These are phyloP conservation scores for Cyclotella distinguenda DNA, from an alignment of 108 stramenopile genomes.

Conservation along the genomic window DNA sequence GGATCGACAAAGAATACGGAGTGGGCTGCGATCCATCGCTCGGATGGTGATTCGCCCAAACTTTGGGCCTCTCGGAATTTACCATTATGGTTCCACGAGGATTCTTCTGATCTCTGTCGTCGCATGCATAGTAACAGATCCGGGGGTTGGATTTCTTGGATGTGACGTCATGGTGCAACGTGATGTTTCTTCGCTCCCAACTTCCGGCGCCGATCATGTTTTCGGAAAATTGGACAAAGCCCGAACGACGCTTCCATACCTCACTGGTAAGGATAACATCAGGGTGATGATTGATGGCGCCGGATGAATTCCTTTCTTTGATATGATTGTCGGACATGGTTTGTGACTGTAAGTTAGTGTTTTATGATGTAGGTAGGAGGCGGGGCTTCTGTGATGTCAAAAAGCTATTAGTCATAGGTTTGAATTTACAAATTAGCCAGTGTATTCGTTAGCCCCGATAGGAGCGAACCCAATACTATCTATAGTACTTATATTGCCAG, in stretches of 20 bases:
- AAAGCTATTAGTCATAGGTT: too few relatives aligned
- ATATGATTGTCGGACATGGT: background rate
- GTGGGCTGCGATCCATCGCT: conserved; percentile 55
- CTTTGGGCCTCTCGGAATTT: conserved; percentile 24
- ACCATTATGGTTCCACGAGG: conserved; percentile 32
- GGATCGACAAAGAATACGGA: conserved; percentile 65
- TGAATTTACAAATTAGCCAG: too few relatives aligned
- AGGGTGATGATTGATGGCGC: background rate
- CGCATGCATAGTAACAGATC: conserved; percentile 53
- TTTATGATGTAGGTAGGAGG: conserved; percentile 5
- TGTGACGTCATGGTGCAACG: conserved; percentile 18
- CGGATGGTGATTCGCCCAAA: conserved; percentile 24
- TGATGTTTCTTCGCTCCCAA: conserved; percentile 76
- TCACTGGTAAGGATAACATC: conserved; percentile 42
- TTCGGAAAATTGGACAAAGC: conserved; percentile 67
- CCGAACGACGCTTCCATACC: conserved; percentile 78
- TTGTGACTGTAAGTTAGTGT: background rate
- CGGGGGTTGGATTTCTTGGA: conserved; percentile 20
- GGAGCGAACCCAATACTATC: too few relatives aligned
- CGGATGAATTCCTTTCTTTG: too few relatives aligned
- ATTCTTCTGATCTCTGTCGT: background rate
- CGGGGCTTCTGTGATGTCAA: too few relatives aligned
- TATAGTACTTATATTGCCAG: too few relatives aligned
- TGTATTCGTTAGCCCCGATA: too few relatives aligned
- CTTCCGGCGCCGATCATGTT: conserved; percentile 26